Conservation (phyloP, 2,329 filamentous ascomycete genomes). For the Penicillium brasilianum region DNA sequence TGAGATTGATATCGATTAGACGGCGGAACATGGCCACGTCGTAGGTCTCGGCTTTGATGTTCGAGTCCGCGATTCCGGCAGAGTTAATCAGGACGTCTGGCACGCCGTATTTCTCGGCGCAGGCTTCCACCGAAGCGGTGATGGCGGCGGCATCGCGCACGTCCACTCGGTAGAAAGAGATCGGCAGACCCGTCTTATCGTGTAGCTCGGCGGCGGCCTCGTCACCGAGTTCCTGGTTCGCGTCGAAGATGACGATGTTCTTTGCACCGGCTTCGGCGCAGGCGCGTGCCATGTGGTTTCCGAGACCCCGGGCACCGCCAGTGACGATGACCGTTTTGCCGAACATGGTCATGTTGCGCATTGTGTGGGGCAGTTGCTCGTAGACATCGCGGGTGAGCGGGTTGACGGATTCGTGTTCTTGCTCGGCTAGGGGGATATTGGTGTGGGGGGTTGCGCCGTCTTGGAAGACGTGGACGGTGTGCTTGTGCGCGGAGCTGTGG, state of each 20-base stretch:
- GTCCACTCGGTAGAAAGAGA: constrained; percentile 11
- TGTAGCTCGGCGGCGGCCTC: constrained; percentile 11
- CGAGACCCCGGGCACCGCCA: constrained; percentile 9
- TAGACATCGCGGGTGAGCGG: constrained; percentile 10
- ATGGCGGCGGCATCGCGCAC: constrained; percentile 11
- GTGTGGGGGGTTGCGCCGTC: neutral
- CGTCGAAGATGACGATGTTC: constrained; percentile 15
- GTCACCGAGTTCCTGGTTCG: constrained; percentile 14
- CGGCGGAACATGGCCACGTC: constrained; percentile 14
- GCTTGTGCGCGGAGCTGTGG: constrained; percentile 8
- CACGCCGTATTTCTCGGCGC: constrained; percentile 11
- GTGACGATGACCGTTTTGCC: constrained; percentile 13
- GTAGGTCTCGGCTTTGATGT: constrained; percentile 14
- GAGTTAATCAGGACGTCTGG: constrained; percentile 14
- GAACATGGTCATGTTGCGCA: constrained; percentile 13
- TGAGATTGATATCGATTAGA: constrained; percentile 14
- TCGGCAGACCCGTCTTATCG: constrained; percentile 9
- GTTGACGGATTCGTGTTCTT: constrained; percentile 1
- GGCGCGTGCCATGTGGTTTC: constrained; percentile 12
- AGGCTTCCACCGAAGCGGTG: constrained; percentile 11
- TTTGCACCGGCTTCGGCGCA: constrained; percentile 13
- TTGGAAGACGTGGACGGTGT: constrained; percentile 6
- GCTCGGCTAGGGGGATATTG: neutral
- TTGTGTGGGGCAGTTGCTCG: constrained; percentile 10
- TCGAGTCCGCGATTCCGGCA: constrained; percentile 11